phyloP scores from a whole-genome alignment of 2,329 filamentous ascomycete genomes.

The Colletotrichum tamarilloi region DNA sequence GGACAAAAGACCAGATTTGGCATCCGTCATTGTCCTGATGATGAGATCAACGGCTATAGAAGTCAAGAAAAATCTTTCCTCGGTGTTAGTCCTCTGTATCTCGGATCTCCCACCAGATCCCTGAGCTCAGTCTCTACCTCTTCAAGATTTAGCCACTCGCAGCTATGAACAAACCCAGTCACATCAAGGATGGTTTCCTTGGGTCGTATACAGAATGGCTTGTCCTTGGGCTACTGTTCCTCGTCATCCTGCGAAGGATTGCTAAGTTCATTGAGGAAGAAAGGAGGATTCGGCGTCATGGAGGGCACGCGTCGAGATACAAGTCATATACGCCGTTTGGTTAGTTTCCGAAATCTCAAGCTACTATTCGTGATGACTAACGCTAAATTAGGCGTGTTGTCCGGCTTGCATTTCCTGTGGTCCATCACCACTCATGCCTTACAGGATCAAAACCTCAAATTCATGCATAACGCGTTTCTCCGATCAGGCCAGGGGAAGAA shows the following conservation, averaged over 20 bases:
- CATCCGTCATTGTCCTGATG: neutral
- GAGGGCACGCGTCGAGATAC: neutral
- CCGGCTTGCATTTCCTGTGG: neutral
- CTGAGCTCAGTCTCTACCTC: neutral
- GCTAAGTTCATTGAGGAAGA: neutral
- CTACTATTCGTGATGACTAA: neutral
- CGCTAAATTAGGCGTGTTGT: neutral
- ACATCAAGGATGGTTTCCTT: neutral
- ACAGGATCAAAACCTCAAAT: conserved; percentile 13
- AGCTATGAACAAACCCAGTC: neutral
- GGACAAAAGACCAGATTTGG: neutral
- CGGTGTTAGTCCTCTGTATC: neutral
- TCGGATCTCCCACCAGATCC: neutral
- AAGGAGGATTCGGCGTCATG: neutral
- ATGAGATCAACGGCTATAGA: neutral
- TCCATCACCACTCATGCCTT: conserved; percentile 7
- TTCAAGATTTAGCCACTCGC: neutral
- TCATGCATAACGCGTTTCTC: neutral
- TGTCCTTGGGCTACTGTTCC: neutral
- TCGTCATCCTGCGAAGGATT: neutral
- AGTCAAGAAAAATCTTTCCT: neutral
- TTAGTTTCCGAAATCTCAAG: neutral
- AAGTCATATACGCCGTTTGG: neutral
- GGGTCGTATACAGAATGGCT: neutral
- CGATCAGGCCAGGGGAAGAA: neutral